These are phyloP conservation scores for Calonectria pteridis DNA, from an alignment of 2,329 filamentous ascomycete genomes.

Conservation along the genomic window DNA sequence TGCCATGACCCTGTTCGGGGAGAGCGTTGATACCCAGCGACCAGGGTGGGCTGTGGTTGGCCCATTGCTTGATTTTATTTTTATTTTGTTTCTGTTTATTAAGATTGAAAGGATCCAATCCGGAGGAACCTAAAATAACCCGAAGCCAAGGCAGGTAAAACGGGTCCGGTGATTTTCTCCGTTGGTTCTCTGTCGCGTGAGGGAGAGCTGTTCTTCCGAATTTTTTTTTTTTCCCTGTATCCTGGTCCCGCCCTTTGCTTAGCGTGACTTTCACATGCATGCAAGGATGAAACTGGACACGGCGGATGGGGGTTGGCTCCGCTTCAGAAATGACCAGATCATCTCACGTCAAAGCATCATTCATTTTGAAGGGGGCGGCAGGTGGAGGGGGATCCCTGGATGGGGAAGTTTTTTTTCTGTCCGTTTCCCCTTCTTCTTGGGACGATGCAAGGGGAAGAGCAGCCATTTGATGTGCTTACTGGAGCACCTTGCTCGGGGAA, in stretches of 20 bases:
- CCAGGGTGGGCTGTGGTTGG: background rate
- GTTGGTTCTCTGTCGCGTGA: constrained; percentile 1
- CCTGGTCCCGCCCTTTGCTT: constrained; percentile 40
- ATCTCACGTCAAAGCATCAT: constrained; percentile 45
- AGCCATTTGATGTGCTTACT: constrained; percentile 1
- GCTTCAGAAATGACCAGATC: constrained; percentile 43
- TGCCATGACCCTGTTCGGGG: background rate
- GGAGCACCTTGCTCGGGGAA: background rate
- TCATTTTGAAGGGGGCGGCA: constrained; percentile 31
- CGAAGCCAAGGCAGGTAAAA: background rate
- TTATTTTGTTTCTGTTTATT: background rate
- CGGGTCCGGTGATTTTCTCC: constrained; percentile 8
- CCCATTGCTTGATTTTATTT: background rate
- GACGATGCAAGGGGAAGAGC: constrained; percentile 3
- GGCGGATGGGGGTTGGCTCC: constrained; percentile 25
- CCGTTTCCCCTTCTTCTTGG: background rate
- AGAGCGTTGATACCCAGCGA: background rate
- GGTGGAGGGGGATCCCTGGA: constrained; percentile 1
- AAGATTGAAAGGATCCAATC: constrained; percentile 4
- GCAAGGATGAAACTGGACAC: constrained; percentile 27
- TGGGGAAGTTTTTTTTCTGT: background rate
- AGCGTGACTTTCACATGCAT: constrained; percentile 46
- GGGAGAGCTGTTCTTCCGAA: constrained; percentile 7
- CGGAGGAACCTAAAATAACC: background rate
- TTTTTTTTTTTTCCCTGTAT: background rate